These are phyloP conservation scores for Alternaria panax DNA, from an alignment of 2,329 filamentous ascomycete genomes.

Conservation along the genomic window DNA sequence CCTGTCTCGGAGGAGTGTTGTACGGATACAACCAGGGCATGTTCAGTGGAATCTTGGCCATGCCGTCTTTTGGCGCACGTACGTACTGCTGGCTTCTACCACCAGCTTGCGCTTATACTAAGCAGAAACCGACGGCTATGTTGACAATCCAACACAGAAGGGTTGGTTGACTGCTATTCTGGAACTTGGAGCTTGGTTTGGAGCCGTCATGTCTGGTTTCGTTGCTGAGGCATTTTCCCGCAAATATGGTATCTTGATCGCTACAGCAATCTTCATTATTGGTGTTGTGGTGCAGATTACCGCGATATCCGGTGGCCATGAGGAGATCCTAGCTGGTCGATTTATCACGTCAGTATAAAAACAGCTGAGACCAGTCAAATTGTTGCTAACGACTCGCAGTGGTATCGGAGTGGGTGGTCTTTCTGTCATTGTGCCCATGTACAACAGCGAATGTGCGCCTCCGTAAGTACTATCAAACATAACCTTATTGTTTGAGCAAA, in stretches of 20 bases:
- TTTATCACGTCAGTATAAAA: conserved; percentile 65
- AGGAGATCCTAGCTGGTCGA: conserved; percentile 72
- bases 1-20: conserved; percentile 60
- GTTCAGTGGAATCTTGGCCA: conserved; percentile 71
- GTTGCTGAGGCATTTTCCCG: conserved; percentile 74
- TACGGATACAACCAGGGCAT: conserved; percentile 81
- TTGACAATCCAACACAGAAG: conserved; percentile 51
- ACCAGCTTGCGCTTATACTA: background rate
- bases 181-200: conserved; percentile 80
- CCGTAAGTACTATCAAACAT: conserved; percentile 51
- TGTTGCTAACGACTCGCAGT: conserved; percentile 23
- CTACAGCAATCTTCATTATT: conserved; percentile 71
- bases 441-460: conserved; percentile 55
- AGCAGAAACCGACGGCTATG: conserved; percentile 54
- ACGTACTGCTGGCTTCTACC: conserved; percentile 13
- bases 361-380: rapidly evolving
- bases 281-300: conserved; percentile 74
- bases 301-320: conserved; percentile 63
- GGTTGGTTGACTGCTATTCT: conserved; percentile 68
- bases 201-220: conserved; percentile 72
- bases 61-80: conserved; percentile 56
- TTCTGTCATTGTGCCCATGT: conserved; percentile 70
- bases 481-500: rapidly evolving
- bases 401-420: conserved; percentile 73
- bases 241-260: conserved; percentile 73